Conservation (phyloP, 352 stramenopile genomes). For the Globisporangium cylindrosporum region DNA sequence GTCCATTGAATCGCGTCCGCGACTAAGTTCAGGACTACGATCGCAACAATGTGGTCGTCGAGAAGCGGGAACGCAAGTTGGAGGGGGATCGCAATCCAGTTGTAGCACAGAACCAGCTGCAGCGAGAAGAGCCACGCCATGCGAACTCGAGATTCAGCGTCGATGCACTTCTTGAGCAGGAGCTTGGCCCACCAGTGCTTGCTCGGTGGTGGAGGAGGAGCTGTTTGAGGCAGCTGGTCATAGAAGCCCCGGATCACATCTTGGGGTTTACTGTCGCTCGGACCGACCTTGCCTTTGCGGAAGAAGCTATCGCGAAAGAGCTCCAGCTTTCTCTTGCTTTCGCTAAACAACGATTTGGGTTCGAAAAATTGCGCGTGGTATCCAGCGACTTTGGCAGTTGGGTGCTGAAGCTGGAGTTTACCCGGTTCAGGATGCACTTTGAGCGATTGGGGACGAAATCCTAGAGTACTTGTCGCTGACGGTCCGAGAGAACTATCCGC, state of each 20-base stretch:
- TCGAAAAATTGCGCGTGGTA: background rate
- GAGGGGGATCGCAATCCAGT: constrained; percentile 49
- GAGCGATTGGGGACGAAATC: background rate
- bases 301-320: constrained; percentile 37
- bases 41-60: constrained; percentile 25
- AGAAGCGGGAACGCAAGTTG: constrained; percentile 47
- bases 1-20: constrained; percentile 38
- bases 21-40: constrained; percentile 31
- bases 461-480: background rate
- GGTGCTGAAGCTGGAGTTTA: background rate
- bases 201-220: constrained; percentile 8
- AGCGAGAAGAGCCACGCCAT: constrained; percentile 51
- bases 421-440: background rate
- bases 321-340: constrained; percentile 24
- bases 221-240: constrained; percentile 36
- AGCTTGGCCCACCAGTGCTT: constrained; percentile 37
- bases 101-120: constrained; percentile 41
- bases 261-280: constrained; percentile 20
- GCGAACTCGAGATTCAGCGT: constrained; percentile 34
- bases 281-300: constrained; percentile 21
- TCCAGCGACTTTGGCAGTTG: background rate
- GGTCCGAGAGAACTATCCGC: background rate
- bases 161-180: constrained; percentile 31
- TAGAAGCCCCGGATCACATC: constrained; percentile 62
- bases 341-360: constrained; percentile 17